phyloP scores from a whole-genome alignment of 352 stramenopile species.

The Pythium utonaiense region DNA sequence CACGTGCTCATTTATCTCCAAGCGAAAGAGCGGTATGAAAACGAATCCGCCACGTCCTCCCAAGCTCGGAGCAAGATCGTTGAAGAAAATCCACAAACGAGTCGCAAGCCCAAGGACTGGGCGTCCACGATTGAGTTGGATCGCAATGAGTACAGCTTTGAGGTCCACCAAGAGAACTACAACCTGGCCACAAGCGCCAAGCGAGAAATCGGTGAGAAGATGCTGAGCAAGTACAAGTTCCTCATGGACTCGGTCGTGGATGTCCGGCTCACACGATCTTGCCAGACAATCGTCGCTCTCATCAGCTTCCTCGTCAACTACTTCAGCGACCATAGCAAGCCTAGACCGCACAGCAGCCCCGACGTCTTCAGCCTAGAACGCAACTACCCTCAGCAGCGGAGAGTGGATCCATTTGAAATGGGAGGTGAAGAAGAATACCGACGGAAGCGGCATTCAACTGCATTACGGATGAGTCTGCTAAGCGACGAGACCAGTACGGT shows the following conservation, averaged over 20 bases:
- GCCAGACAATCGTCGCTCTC: slow-evolving; percentile 54
- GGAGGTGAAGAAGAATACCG: slow-evolving; percentile 13
- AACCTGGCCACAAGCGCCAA: slow-evolving; percentile 12
- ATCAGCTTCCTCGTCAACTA: slow-evolving; percentile 53
- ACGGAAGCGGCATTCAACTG: slow-evolving; percentile 13
- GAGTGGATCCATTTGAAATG: slow-evolving; percentile 7
- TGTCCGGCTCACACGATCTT: slow-evolving; percentile 47
- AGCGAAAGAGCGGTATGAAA: slow-evolving; percentile 21
- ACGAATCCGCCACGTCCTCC: not conserved
- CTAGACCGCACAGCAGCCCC: not conserved
- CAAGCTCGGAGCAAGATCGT: not conserved
- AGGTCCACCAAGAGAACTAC: slow-evolving; percentile 5
- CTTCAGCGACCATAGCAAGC: slow-evolving; percentile 22
- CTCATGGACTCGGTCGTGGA: slow-evolving; percentile 70
- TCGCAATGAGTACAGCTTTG: slow-evolving; percentile 8
- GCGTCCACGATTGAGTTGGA: slow-evolving; percentile 12
- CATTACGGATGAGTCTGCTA: slow-evolving; percentile 15
- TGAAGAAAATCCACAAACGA: not conserved
- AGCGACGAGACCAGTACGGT: not conserved
- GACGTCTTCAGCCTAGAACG: not conserved
- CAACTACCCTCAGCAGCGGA: not conserved
- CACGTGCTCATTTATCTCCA: slow-evolving; percentile 55
- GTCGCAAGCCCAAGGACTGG: slow-evolving; percentile 16
- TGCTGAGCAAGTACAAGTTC: slow-evolving; percentile 62
- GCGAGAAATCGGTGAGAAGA: slow-evolving; percentile 35